Evolutionary conservation across 345 rosid genomes (phyloP), one percentile per base, ranked within the genome.

Genomic region (Aegle marmelos): DNA sequence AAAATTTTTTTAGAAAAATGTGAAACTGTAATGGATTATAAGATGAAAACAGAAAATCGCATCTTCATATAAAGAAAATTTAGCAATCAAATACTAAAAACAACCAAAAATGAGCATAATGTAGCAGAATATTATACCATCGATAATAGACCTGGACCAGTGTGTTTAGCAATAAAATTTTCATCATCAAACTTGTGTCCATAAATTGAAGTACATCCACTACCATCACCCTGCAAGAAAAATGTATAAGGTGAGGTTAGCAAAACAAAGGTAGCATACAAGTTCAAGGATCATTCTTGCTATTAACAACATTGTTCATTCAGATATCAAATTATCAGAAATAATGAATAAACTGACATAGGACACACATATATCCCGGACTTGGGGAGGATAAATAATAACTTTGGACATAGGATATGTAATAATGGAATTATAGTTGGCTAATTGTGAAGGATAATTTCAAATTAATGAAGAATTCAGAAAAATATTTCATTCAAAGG

Each of bases 121-220:
- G 22, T 25, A 41, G 27, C 58, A 0, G 48, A n/a, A 63, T 41
- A 45, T 58, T 84, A 82, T 86, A 94, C 99, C 99, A 96, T 94
- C 1, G 99, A 96, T 53, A 94, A 88, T 27, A 94, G 83, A 78
- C 99, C 99, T 19, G 98, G 98, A 19, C 99, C 98, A 58, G 98
- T 96, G 85, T 96, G 99, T 70, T 91, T 94, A 33, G 99, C 95
- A 64, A 83, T 82, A 79, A 94, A 96, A 78, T 91, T 94, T 79
- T 96, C 98, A 78, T 96, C 99, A 0, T 94, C 98, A 39, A 94
- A 92, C 86, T 92, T 87, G 72, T 70, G 97, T 19, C 99, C 98
- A 69, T 92, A 94, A 28, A 96, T 89, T 17, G 98, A 96, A 75
- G 83, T 66, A 37, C 97, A 96, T 67, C 99, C 99, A 74, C 93